Evolutionary conservation across 2,329 filamentous ascomycete genomes (phyloP), one percentile per base, ranked within the genome.

Genomic region (Mollisia scopiformis): DNA sequence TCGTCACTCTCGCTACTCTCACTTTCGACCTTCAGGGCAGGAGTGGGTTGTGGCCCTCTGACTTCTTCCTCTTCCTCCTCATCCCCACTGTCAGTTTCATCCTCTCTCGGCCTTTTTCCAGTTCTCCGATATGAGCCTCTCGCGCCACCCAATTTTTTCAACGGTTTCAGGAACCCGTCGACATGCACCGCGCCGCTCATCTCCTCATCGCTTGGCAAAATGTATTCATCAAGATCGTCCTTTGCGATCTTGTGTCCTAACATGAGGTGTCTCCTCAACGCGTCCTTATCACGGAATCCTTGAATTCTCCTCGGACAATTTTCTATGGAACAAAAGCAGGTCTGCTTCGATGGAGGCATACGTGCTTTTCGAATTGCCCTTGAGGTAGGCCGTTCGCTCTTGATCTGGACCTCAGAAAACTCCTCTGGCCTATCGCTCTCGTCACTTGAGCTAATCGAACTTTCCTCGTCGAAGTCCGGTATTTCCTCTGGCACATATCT

Each of bases 181-280:
- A 86, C 81, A 67, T 91, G 88, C 21, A 91, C 85, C 0, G 80
- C 88, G 0, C 87, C 88, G 8, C 80, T 66, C 68, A 86, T 82
- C 68, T 87, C 84, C 11, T 74, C 68, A 31, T 68, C 66, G 52
- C 70, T 69, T 16, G 68, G 66, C 27, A 70, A 31, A 1, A 68
- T 56, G 27, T 63, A 85, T 0, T 86, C 86, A 7, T 79, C 67
- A 62, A 85, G 79, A 68, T 86, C 82, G 59, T 81, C 83, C 68
- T 78, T 82, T 57, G 31, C 49, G 54, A 65, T 73, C 57, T 72
- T 74, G 67, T 86, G 84, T 13, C 77, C 69, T 6, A 75, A 68
- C 60, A 71, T 75, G 51, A 84, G 62, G 65, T 87, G 84, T 56
- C 80, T 71, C 50, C 68, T 49, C 49, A 81, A 66, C 49, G 77